These are phyloP conservation scores for Skeletonema costatum DNA, from an alignment of 108 stramenopile genomes.

Conservation along the genomic window DNA sequence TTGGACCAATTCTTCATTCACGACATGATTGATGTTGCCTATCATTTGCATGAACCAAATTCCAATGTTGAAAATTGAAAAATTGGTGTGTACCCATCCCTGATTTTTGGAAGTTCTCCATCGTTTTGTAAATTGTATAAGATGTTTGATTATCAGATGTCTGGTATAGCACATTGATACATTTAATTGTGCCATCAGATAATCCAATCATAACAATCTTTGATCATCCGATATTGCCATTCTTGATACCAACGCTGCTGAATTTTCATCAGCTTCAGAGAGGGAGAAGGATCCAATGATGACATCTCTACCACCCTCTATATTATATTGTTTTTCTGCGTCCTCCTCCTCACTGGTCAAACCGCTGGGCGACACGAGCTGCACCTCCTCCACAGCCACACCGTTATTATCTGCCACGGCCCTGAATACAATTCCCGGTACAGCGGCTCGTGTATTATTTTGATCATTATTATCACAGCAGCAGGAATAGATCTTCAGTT, in stretches of 20 bases:
- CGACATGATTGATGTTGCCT: conserved; percentile 20
- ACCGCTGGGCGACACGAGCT: neutral
- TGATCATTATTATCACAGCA: neutral
- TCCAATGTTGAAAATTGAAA: conserved; percentile 40
- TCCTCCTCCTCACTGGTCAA: neutral
- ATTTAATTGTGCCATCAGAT: conserved; percentile 62
- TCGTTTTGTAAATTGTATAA: conserved; percentile 13
- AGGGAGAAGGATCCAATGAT: conserved; percentile 6
- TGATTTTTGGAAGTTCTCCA: conserved; percentile 49
- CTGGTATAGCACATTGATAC: conserved; percentile 45
- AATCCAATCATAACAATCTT: conserved; percentile 26
- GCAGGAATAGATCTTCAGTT: neutral
- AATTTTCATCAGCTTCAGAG: neutral
- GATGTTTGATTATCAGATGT: conserved; percentile 16
- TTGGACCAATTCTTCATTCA: neutral
- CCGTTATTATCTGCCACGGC: neutral
- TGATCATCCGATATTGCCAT: conserved; percentile 41
- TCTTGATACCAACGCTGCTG: neutral
- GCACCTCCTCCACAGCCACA: conserved; percentile 18
- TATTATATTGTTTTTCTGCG: neutral
- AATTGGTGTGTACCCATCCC: too few species aligned
- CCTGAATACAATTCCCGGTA: conserved; percentile 4
- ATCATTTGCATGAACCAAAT: conserved; percentile 6
- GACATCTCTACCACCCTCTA: conserved; percentile 14
- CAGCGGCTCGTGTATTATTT: neutral